Evolutionary conservation across 192 early-diverging fungal genomes (phyloP).

Genomic region (Rhizophlyctis rosea): DNA sequence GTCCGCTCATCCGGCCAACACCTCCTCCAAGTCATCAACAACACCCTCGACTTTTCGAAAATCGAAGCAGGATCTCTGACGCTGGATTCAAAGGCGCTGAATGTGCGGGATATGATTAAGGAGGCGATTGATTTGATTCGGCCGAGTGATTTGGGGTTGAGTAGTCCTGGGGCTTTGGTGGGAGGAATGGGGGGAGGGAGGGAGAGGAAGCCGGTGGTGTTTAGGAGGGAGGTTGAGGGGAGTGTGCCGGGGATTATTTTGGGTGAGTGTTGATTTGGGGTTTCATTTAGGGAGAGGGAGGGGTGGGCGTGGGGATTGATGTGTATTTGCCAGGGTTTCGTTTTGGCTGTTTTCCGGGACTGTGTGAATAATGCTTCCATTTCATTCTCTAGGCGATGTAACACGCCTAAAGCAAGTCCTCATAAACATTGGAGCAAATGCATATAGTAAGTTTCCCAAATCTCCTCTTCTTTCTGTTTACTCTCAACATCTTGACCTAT

Average conservation of each 20-base stretch:
- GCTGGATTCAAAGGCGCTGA: not conserved
- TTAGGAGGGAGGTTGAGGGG: not conserved
- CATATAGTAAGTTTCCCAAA: no score
- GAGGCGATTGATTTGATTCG: slow-evolving; percentile 7
- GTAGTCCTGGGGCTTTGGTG: no score
- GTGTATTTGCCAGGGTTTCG: no score
- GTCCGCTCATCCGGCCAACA: not conserved
- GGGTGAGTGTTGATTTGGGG: not conserved
- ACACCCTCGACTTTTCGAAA: slow-evolving; percentile 16
- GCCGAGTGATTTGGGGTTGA: slow-evolving; percentile 8
- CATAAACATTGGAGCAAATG: slow-evolving; percentile 11
- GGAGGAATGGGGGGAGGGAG: no score
- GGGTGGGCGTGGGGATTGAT: no score
- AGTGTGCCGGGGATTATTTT: not conserved
- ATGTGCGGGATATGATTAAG: slow-evolving; percentile 3
- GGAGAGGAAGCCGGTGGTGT: not conserved
- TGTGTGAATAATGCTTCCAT: no score
- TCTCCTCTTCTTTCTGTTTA: no score
- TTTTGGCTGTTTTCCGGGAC: no score
- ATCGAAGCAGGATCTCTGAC: slow-evolving; percentile 14
- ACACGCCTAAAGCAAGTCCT: slow-evolving; percentile 13
- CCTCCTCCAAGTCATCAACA: slow-evolving; percentile 17
- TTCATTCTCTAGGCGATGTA: no score
- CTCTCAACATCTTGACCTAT: not conserved
- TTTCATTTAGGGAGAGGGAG: no score